These are phyloP conservation scores for Pilasporangium apinafurcum DNA, from an alignment of 352 stramenopile species.

Conservation along the genomic window DNA sequence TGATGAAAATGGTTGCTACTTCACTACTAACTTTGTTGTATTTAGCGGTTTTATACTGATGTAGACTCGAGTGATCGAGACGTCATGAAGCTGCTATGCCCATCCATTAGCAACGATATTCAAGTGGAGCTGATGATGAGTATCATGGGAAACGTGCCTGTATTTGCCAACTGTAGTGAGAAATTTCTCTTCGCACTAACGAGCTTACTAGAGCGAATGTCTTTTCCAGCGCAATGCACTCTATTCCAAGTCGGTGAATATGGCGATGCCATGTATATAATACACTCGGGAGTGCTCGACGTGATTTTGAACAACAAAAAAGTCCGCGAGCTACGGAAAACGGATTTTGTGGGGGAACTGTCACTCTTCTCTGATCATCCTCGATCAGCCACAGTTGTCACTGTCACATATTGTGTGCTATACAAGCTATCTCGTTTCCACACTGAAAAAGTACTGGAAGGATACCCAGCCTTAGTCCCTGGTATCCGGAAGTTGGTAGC, in stretches of 20 bases:
- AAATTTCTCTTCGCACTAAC: slow-evolving; percentile 52
- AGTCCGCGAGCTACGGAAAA: slow-evolving; percentile 67
- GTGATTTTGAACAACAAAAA: slow-evolving; percentile 48
- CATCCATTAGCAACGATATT: slow-evolving; percentile 70
- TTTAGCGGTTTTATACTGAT: slow-evolving; percentile 58
- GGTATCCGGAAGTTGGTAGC: slow-evolving; percentile 20
- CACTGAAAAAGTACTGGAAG: slow-evolving; percentile 39
- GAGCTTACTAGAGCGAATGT: slow-evolving; percentile 32
- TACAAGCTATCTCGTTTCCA: slow-evolving; percentile 69
- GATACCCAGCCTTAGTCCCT: slow-evolving; percentile 33
- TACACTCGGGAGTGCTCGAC: slow-evolving; percentile 61
- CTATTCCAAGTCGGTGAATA: slow-evolving; percentile 50
- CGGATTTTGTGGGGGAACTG: slow-evolving; percentile 63
- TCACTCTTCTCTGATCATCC: slow-evolving; percentile 56
- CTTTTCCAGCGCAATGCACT: slow-evolving; percentile 35
- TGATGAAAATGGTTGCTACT: not conserved
- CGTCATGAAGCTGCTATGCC: slow-evolving; percentile 57
- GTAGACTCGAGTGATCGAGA: slow-evolving; percentile 67
- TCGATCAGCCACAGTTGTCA: slow-evolving; percentile 46
- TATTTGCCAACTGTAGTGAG: slow-evolving; percentile 52
- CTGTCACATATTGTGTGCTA: slow-evolving; percentile 59
- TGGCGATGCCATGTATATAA: slow-evolving; percentile 74
- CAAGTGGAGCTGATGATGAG: slow-evolving; percentile 59
- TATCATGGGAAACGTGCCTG: slow-evolving; percentile 37
- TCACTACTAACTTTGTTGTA: not conserved